Conservation (phyloP, 768 basidiomycete species). For the Amanita rimosa region DNA sequence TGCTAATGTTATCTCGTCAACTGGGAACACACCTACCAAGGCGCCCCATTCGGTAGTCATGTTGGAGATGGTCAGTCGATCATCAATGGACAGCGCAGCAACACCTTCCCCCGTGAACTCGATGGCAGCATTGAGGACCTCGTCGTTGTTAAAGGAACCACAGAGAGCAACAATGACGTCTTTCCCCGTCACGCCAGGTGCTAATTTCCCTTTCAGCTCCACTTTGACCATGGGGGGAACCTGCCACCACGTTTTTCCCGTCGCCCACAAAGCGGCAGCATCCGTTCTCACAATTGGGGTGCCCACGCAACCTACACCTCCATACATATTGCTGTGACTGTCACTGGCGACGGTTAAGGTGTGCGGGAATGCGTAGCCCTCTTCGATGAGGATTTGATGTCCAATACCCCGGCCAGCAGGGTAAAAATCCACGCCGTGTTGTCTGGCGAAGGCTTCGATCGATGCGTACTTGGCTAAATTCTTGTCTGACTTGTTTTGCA, state of each 20-base stretch:
- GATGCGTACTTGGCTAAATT: conserved; percentile 87
- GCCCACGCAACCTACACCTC: conserved; percentile 93
- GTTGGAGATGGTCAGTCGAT: conserved; percentile 93
- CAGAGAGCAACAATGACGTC: conserved; percentile 97
- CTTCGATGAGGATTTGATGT: conserved; percentile 94
- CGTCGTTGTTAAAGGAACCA: conserved; percentile 91
- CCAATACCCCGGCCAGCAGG: conserved; percentile 97
- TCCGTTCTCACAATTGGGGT: conserved; percentile 97
- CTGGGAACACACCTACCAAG: conserved; percentile 89
- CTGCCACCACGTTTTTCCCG: conserved; percentile 99
- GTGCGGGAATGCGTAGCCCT: conserved; percentile 95
- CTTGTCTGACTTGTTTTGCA: conserved; percentile 87
- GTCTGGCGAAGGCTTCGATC: conserved; percentile 84
- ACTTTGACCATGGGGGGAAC: conserved; percentile 95
- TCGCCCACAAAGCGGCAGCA: conserved; percentile 94
- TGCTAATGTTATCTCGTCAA: conserved; percentile 65
- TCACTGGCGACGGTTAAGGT: conserved; percentile 94
- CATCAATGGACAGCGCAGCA: conserved; percentile 68
- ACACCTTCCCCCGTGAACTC: conserved; percentile 94
- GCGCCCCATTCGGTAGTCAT: conserved; percentile 99
- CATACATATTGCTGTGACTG: conserved; percentile 98
- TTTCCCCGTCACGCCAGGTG: conserved; percentile 91
- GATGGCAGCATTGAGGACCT: conserved; percentile 93
- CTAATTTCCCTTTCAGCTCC: conserved; percentile 71
- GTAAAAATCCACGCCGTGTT: conserved; percentile 86